Percentiles rank a stretch among this genome's conserved stretches.
Evolutionary conservation across 257 asterid genomes (phyloP).

Genomic region (Cruciata laevipes): DNA sequence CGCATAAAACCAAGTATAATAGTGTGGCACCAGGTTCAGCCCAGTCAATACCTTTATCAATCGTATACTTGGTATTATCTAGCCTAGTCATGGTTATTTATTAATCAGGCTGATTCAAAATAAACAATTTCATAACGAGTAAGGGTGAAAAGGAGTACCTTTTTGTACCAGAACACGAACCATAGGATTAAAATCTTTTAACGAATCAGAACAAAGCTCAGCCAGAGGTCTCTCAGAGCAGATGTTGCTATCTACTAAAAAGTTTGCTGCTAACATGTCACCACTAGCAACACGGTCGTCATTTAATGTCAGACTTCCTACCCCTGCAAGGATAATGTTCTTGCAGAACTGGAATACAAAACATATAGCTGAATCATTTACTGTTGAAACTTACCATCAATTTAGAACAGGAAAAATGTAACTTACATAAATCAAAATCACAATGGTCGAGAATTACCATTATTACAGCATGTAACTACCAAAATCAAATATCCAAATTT

Average conservation of each 20-base stretch:
- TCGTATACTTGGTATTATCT: neutral
- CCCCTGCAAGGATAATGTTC: constrained; percentile 95
- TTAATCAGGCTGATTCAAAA: neutral
- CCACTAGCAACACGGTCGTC: constrained; percentile 68
- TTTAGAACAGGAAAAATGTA: neutral
- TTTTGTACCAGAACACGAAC: constrained; percentile 79
- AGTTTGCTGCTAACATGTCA: constrained; percentile 68
- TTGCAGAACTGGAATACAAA: constrained; percentile 72
- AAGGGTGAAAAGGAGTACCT: constrained; percentile 34
- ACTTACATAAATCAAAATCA: neutral
- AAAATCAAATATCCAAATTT: neutral
- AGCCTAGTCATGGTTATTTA: no score
- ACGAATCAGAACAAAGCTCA: constrained; percentile 80
- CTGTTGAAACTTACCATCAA: constrained; percentile 1
- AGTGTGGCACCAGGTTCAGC: neutral
- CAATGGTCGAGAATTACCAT: neutral
- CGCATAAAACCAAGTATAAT: neutral
- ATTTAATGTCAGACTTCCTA: constrained; percentile 81
- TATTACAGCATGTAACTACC: neutral
- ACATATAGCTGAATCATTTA: neutral
- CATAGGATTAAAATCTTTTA: constrained; percentile 96
- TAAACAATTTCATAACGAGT: neutral
- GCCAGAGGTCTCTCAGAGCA: constrained; percentile 62
- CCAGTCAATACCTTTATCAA: neutral
- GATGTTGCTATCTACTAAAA: constrained; percentile 45